Percentiles rank a stretch among this genome's conserved stretches.
Conservation (phyloP, 306 rosid species). For the Vachellia pachyceras region DNA sequence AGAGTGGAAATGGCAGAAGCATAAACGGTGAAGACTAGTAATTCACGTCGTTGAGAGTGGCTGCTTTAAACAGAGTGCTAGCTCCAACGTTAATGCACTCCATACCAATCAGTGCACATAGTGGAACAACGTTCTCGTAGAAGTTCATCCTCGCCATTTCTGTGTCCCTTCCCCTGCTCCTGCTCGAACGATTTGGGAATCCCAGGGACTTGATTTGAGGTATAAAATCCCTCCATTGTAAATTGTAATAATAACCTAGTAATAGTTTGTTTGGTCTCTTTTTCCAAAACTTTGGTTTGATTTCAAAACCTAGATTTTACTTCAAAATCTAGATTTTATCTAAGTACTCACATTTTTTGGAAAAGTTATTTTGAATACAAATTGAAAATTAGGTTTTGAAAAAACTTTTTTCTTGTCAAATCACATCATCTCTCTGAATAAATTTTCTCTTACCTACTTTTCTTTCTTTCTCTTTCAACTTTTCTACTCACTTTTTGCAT, state of each 20-base stretch:
- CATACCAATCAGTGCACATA: conserved; percentile 52
- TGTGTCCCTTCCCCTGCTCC: background rate
- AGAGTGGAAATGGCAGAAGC: conserved; percentile 47
- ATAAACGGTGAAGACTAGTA: conserved; percentile 61
- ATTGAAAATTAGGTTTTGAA: too few relatives aligned
- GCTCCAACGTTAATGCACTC: conserved; percentile 64
- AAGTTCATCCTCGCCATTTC: conserved; percentile 32
- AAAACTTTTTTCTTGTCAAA: too few relatives aligned
- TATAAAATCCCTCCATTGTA: background rate
- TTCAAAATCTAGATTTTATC: too few relatives aligned
- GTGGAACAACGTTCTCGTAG: conserved; percentile 51
- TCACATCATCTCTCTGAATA: too few relatives aligned
- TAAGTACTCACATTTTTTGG: too few relatives aligned
- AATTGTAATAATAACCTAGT: background rate
- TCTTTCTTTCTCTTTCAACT: too few relatives aligned
- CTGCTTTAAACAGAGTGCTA: conserved; percentile 58
- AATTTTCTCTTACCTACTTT: too few relatives aligned
- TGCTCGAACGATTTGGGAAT: background rate
- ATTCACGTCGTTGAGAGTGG: conserved; percentile 52
- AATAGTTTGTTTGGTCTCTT: too few relatives aligned
- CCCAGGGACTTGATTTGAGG: background rate
- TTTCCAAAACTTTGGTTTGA: too few relatives aligned
- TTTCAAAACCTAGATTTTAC: too few relatives aligned
- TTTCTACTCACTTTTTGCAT: too few relatives aligned
- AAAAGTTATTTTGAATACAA: too few relatives aligned